Evolutionary conservation across 106 monocot genomes (phyloP), one percentile per base, ranked within the genome.

Genomic region (Cymbidium sinense): DNA sequence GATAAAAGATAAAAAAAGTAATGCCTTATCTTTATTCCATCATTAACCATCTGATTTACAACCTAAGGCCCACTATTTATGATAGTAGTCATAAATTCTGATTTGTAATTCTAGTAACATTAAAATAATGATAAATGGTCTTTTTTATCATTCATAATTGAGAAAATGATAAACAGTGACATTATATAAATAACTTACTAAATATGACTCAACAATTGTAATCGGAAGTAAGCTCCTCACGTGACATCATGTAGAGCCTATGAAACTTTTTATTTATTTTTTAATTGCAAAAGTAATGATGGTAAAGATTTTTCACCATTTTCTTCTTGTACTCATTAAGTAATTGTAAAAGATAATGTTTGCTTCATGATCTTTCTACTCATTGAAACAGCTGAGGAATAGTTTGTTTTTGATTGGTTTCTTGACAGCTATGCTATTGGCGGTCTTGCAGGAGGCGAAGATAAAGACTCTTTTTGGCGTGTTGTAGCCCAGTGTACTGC

Each of bases 391-490:
- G 8, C 36, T 35, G 71, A 44, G 74, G 43, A 34, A 70, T 58
- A 39, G 19, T 41, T 28, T 67, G 17, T 58, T 27, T 70, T 64
- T 37, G 33, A 47, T 75, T 85, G 74, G 51, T 70, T 77, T 85
- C 58, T 76, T 81, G 71, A 74, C 83, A 98, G 98, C 74, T 98
- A 98, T 86, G 98, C 98, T 52, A 98, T 98, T 85, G 98, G 98
- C 84, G 98, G 98, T 80, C 98, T 98, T 93, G 77, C 94, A 67
- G 98, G 98, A 17, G 98, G 98, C 77, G 98, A 98, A 80, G 98
- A 98, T 76, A 98, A 98, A 81, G 98, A 98, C 64, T 98, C 91
- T 5, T 98, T 98, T 83, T 98, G 98, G 98, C 94, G 94, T 84
- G 92, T 98, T 83, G 98, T 98, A 73, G 94, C 94, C 4, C 98